These are phyloP conservation scores for Claviceps quebecensis DNA, from an alignment of 2,329 filamentous ascomycete species.

Conservation along the genomic window DNA sequence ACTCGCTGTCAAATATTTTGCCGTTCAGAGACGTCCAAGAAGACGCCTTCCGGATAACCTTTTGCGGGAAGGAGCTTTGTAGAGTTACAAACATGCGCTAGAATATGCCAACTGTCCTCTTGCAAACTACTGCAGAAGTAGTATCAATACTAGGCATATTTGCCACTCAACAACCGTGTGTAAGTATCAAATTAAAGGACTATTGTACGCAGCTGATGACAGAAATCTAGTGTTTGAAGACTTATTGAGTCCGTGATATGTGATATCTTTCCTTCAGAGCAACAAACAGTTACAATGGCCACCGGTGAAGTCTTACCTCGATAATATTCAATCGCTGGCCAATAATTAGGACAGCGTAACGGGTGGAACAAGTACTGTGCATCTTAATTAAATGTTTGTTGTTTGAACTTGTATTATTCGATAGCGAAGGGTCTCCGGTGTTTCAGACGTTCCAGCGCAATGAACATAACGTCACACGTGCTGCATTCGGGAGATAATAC, in stretches of 20 bases:
- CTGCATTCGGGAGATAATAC: not conserved
- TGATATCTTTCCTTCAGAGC: slow-evolving; percentile 50
- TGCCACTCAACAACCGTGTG: slow-evolving; percentile 54
- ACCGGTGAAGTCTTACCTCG: slow-evolving; percentile 39
- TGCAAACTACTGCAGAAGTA: slow-evolving; percentile 34
- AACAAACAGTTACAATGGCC: slow-evolving; percentile 37
- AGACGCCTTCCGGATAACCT: too few relatives aligned
- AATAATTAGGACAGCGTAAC: slow-evolving; percentile 37
- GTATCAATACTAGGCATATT: slow-evolving; percentile 45
- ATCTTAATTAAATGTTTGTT: slow-evolving; percentile 48
- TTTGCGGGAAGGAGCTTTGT: slow-evolving; percentile 41
- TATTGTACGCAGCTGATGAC: not conserved
- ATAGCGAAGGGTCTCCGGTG: not conserved
- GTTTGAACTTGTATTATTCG: slow-evolving; percentile 39
- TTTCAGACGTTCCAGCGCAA: not conserved
- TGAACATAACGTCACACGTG: not conserved
- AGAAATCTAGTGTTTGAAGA: slow-evolving; percentile 47
- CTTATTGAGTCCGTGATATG: slow-evolving; percentile 50
- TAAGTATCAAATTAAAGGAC: slow-evolving; percentile 14
- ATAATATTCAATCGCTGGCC: slow-evolving; percentile 56
- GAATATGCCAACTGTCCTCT: slow-evolving; percentile 44
- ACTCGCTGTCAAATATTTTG: too few relatives aligned
- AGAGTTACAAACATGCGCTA: slow-evolving; percentile 41
- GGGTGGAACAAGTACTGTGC: slow-evolving; percentile 50
- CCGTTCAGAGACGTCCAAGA: too few relatives aligned